These are phyloP conservation scores for Calonectria honghensis DNA, from an alignment of 2,329 filamentous ascomycete species.

Conservation along the genomic window DNA sequence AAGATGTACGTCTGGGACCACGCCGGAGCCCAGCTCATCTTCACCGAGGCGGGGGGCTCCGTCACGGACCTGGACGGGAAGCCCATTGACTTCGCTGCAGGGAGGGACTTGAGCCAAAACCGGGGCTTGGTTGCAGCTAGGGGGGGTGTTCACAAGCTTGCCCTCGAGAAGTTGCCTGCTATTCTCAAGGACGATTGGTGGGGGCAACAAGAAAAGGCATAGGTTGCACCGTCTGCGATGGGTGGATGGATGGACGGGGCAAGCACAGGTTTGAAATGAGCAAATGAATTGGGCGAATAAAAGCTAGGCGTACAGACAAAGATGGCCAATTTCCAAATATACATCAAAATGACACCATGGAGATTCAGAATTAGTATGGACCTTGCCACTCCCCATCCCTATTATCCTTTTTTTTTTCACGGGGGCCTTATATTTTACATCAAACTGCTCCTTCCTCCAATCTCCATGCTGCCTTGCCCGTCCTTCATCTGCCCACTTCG, in stretches of 20 bases:
- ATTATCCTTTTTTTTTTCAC: slow-evolving; percentile 18
- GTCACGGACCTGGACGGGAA: slow-evolving; percentile 69
- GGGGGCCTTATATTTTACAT: slow-evolving; percentile 76
- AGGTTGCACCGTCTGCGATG: neutral
- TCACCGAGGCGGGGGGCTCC: slow-evolving; percentile 72
- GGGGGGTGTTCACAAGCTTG: slow-evolving; percentile 61
- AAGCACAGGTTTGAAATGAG: neutral
- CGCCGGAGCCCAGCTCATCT: slow-evolving; percentile 74
- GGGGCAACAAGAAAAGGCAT: neutral
- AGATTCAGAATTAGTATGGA: slow-evolving; percentile 17
- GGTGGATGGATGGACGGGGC: neutral
- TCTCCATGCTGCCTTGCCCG: slow-evolving; percentile 92
- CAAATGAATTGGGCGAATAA: neutral
- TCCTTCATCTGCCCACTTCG: slow-evolving; percentile 96
- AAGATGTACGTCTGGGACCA: slow-evolving; percentile 70
- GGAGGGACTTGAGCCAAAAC: slow-evolving; percentile 59
- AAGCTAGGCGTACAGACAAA: neutral
- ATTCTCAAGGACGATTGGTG: slow-evolving; percentile 44
- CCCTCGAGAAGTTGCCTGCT: slow-evolving; percentile 59
- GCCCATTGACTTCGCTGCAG: slow-evolving; percentile 60
- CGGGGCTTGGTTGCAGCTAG: slow-evolving; percentile 67
- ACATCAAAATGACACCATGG: neutral
- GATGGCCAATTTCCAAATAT: slow-evolving; percentile 12
- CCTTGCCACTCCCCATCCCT: neutral
- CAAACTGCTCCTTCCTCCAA: slow-evolving; percentile 93